Percentiles rank a stretch among this genome's conserved stretches.
These are phyloP conservation scores for Entoloma clypeatum DNA, from an alignment of 1,284 basidiomycete genomes.

Conservation along the genomic window DNA sequence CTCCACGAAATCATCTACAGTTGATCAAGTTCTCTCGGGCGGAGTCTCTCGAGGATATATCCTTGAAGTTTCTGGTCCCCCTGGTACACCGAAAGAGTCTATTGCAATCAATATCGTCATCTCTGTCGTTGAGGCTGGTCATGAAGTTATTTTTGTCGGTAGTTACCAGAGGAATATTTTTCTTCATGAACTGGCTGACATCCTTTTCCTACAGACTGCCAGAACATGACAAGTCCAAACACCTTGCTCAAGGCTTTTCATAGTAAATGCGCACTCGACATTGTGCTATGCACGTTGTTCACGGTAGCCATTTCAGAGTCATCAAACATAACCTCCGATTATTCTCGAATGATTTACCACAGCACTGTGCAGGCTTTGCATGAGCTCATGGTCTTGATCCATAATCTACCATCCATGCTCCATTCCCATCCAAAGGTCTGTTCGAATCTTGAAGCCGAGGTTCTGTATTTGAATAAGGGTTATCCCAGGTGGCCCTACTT, in stretches of 20 bases:
- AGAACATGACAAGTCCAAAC: slow-evolving; percentile 57
- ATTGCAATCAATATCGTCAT: slow-evolving; percentile 47
- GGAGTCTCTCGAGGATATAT: slow-evolving; percentile 58
- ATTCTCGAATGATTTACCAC: slow-evolving; percentile 39
- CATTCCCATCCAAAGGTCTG: slow-evolving; percentile 46
- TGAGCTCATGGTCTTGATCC: slow-evolving; percentile 57
- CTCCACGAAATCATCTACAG: slow-evolving; percentile 42
- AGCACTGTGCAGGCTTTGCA: slow-evolving; percentile 43
- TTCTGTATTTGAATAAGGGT: slow-evolving; percentile 9
- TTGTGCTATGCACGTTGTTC: background rate
- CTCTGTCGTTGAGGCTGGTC: slow-evolving; percentile 41
- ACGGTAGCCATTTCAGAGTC: slow-evolving; percentile 12
- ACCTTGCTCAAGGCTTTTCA: slow-evolving; percentile 39
- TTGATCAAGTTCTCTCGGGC: slow-evolving; percentile 57
- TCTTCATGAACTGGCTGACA: background rate
- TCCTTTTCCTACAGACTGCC: slow-evolving; percentile 47
- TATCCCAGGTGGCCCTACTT: slow-evolving; percentile 48
- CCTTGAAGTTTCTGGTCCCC: slow-evolving; percentile 71
- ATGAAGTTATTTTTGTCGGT: slow-evolving; percentile 64
- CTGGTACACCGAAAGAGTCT: slow-evolving; percentile 60
- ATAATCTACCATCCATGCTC: slow-evolving; percentile 47
- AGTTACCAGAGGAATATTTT: slow-evolving; percentile 20
- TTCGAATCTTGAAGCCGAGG: slow-evolving; percentile 6
- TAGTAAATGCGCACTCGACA: slow-evolving; percentile 32
- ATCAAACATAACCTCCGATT: slow-evolving; percentile 23